These are phyloP conservation scores for Puccinia novopanici DNA, from an alignment of 1,284 basidiomycete species.

Conservation along the genomic window DNA sequence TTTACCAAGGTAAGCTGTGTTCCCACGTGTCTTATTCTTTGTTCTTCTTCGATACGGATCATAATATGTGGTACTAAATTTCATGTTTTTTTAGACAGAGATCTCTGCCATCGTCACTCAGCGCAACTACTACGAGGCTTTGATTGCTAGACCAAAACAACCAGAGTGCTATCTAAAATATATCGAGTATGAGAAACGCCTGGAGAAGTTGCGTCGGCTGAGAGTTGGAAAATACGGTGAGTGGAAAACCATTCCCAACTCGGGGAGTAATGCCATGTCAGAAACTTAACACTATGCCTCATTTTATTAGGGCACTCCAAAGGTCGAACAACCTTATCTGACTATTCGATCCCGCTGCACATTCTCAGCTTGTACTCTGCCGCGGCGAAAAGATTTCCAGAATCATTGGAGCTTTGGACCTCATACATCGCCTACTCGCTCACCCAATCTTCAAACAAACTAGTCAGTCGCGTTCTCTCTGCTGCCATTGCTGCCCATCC, in stretches of 20 bases:
- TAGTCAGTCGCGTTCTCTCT: conserved; percentile 56
- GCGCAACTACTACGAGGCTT: conserved; percentile 46
- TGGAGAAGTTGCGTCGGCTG: conserved; percentile 39
- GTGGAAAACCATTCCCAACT: background rate
- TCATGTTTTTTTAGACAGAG: conserved; percentile 33
- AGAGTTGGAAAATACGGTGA: conserved; percentile 42
- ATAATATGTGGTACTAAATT: too few species aligned
- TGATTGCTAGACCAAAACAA: conserved; percentile 37
- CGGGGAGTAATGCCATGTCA: background rate
- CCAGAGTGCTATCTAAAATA: conserved; percentile 38
- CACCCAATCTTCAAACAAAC: conserved; percentile 54
- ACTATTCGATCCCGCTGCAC: conserved; percentile 57
- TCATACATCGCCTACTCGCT: conserved; percentile 55
- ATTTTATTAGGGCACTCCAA: conserved; percentile 45
- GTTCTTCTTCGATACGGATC: too few species aligned
- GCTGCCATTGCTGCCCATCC: conserved; percentile 57
- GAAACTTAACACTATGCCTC: background rate
- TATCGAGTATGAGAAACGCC: conserved; percentile 49
- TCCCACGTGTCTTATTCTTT: background rate
- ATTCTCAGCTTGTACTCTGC: conserved; percentile 56
- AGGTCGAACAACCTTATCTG: conserved; percentile 55
- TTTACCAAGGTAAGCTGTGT: conserved; percentile 32
- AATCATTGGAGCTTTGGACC: conserved; percentile 55
- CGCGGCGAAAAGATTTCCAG: conserved; percentile 56
- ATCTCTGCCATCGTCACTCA: conserved; percentile 50